Conservation (phyloP, 2,329 filamentous ascomycete genomes). For the Aspergillus sp. region DNA sequence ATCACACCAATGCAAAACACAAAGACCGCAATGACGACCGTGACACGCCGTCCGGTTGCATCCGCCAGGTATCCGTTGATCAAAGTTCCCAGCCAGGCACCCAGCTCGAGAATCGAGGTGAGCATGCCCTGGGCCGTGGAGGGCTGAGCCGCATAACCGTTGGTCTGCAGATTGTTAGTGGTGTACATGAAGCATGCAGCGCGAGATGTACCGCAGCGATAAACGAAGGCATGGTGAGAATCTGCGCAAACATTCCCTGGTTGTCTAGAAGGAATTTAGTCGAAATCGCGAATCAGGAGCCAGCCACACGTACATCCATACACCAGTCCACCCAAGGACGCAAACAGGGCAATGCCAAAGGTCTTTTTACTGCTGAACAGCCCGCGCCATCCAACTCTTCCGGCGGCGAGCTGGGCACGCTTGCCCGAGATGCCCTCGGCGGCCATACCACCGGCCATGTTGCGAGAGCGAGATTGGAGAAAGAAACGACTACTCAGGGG, state of each 20-base stretch:
- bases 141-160: constrained; percentile 25
- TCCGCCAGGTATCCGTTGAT: constrained; percentile 39
- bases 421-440: constrained; percentile 28
- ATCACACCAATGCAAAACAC: constrained; percentile 39
- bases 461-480: not conserved
- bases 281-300: not conserved
- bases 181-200: constrained; percentile 11
- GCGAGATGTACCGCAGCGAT: constrained; percentile 44
- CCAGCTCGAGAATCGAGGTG: constrained; percentile 43
- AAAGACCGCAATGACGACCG: constrained; percentile 32
- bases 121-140: constrained; percentile 31
- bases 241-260: constrained; percentile 73
- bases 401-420: constrained; percentile 34
- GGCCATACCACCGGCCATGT: constrained; percentile 9
- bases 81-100: constrained; percentile 39
- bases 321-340: constrained; percentile 52
- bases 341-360: constrained; percentile 56
- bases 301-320: constrained; percentile 55
- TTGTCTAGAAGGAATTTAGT: constrained; percentile 48
- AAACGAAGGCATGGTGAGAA: constrained; percentile 54
- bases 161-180: constrained; percentile 16
- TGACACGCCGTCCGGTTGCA: constrained; percentile 32
- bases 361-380: constrained; percentile 54
- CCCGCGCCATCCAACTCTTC: constrained; percentile 44
- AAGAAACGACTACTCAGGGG: not conserved